phyloP scores from a whole-genome alignment of 768 basidiomycete genomes.

The Gymnopilus dilepis region DNA sequence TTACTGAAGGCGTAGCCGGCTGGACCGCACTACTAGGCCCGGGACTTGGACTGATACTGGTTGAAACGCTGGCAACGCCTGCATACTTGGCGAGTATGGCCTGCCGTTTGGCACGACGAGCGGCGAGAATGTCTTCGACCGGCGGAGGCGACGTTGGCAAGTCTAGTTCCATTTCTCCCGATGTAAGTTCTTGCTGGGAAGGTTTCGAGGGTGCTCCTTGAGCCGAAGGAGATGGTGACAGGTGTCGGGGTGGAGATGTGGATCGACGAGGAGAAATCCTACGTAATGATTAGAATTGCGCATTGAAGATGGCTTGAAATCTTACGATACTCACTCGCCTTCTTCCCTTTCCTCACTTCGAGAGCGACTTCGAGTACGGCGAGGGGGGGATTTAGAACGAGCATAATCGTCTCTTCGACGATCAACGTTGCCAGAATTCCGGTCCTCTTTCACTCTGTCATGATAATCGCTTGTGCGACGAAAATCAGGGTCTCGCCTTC shows the following conservation, averaged over 20 bases:
- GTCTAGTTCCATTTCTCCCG: constrained; percentile 61
- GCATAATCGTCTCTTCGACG: constrained; percentile 13
- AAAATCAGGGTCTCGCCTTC: constrained; percentile 24
- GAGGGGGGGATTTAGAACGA: constrained; percentile 31
- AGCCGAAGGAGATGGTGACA: neutral
- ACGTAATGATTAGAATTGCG: constrained; percentile 9
- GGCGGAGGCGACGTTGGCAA: constrained; percentile 56
- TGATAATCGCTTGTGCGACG: constrained; percentile 17
- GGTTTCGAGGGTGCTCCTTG: constrained; percentile 13
- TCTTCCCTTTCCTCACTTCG: constrained; percentile 77
- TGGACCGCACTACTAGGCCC: constrained; percentile 77
- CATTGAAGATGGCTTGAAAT: constrained; percentile 13
- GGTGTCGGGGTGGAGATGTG: constrained; percentile 24
- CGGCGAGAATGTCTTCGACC: constrained; percentile 68
- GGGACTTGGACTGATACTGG: constrained; percentile 59
- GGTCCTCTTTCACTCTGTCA: constrained; percentile 19
- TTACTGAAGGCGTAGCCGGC: constrained; percentile 61
- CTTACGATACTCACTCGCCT: constrained; percentile 85
- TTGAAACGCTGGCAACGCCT: constrained; percentile 45
- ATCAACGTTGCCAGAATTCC: constrained; percentile 15
- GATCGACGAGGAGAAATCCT: constrained; percentile 71
- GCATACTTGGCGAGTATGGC: constrained; percentile 83
- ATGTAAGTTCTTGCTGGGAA: constrained; percentile 32
- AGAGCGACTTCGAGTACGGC: constrained; percentile 27
- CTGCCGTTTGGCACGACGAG: constrained; percentile 71